Base-by-base conservation (phyloP, 1,139 yeast species). In the Kluyveromyces sp. region DNA sequence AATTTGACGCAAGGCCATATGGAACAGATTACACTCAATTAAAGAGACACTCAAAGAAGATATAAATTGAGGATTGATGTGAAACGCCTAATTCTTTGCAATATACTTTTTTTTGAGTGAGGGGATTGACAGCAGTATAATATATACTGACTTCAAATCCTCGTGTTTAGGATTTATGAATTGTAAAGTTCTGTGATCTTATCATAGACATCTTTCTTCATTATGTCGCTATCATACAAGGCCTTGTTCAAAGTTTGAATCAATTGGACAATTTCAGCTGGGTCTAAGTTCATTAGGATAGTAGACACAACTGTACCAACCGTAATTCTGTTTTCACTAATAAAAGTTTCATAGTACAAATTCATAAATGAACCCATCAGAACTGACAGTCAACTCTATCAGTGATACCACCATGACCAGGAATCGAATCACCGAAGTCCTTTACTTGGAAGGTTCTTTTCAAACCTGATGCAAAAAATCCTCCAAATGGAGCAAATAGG, bases 301-400 rank as follows among this genome's bases (percentile, higher is more conserved):
- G 83, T 70, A 58, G 90, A 95, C 48, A 90, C 70, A 30, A 90
- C 69, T 29, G 83, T 75, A 36, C 88, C 90, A 50, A 85, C 81
- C 51, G 80, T 81, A 53, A 83, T 73, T 65, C 81, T 83, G 56
- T 79, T 78, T 43, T 80, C 78, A 39, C 95, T 82, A 55, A 92
- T 78, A 65, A 92, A 92, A 2, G 96, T 86, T 67, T 90, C 97
- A 65, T 83, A 90, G 71, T 92, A 92, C 54, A 92, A 74, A 64
- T 89, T 90, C 40, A 94, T 78, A 64, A 92, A 92, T 38, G 96
- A 88, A 7, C 98, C 99, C 97, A 92, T 92, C 56, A 92, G 64
- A 92, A 92, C 68, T 92, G 98, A 68, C 99, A 92, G 69, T 92
- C 99, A 73, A 92, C 83, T 69, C 99, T 79, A 66, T 92, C 99